Evolutionary conservation across 163 green algal genomes (phyloP).

Genomic region (Volvox carteri): DNA sequence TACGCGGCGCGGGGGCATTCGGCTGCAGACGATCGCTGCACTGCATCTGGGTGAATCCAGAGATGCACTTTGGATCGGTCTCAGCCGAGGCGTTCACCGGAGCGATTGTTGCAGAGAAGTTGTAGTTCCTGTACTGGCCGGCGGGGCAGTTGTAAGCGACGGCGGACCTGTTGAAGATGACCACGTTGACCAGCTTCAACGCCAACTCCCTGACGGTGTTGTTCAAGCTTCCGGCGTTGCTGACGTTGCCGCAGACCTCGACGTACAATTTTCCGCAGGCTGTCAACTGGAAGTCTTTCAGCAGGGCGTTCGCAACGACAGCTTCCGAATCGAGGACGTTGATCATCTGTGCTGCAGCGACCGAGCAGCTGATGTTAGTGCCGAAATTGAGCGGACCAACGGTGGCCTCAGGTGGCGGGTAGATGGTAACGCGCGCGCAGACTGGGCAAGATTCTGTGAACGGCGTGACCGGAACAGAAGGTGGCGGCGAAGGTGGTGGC

Average conservation of each 20-base stretch:
- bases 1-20: neutral
- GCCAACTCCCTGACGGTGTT: neutral
- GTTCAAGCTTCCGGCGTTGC: neutral
- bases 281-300: neutral
- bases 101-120: neutral
- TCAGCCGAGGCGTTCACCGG: neutral
- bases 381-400: constrained; percentile 18
- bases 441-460: neutral
- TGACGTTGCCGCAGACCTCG: neutral
- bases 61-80: neutral
- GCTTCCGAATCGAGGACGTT: neutral
- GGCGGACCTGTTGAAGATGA: neutral
- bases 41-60: neutral
- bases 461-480: neutral
- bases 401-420: neutral
- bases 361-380: neutral
- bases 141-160: neutral
- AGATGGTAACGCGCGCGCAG: neutral
- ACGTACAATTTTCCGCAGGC: neutral
- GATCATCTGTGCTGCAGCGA: neutral
- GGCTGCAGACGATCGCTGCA: neutral
- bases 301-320: neutral
- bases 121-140: constrained; percentile 8
- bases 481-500: neutral
- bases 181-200: neutral